Conservation (phyloP, 2,329 filamentous ascomycete genomes). For the Leptoxyphium fumago region DNA sequence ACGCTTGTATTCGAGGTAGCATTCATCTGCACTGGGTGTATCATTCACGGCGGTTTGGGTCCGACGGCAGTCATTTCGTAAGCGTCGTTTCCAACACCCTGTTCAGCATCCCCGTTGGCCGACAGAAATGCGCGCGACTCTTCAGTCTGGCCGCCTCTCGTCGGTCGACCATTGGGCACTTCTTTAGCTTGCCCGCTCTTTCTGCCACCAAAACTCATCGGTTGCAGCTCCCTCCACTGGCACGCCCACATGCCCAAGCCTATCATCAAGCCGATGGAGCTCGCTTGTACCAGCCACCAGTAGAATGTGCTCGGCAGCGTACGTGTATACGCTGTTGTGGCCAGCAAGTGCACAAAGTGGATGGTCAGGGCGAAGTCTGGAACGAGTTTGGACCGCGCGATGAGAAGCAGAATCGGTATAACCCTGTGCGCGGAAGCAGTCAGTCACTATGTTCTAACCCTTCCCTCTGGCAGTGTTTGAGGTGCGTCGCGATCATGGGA, state of each 20-base stretch:
- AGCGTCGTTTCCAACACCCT: constrained; percentile 27
- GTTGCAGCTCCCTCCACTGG: constrained; percentile 73
- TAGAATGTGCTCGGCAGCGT: constrained; percentile 61
- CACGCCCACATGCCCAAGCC: constrained; percentile 78
- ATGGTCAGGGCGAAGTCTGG: constrained; percentile 88
- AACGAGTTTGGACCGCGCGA: constrained; percentile 83
- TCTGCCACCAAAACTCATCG: constrained; percentile 69
- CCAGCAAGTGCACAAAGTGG: constrained; percentile 65
- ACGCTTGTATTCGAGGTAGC: too few relatives aligned
- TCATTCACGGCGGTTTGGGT: constrained; percentile 19
- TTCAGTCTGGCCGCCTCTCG: constrained; percentile 15
- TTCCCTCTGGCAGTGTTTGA: too few relatives aligned
- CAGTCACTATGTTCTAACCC: neutral
- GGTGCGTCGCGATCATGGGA: neutral
- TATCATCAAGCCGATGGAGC: constrained; percentile 48
- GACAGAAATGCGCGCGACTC: constrained; percentile 7
- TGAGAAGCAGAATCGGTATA: constrained; percentile 66
- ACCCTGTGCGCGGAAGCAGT: constrained; percentile 39
- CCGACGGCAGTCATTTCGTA: constrained; percentile 35
- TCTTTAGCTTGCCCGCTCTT: constrained; percentile 12
- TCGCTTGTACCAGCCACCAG: constrained; percentile 67
- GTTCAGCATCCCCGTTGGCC: constrained; percentile 16
- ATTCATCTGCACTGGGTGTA: constrained; percentile 15
- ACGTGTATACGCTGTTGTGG: constrained; percentile 65
- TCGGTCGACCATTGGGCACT: constrained; percentile 3